Evolutionary conservation across 228 moss, liverwort and hornwort species (phyloP), one percentile per base, ranked within the genome.

Genomic region (Sphagnum fallax): DNA sequence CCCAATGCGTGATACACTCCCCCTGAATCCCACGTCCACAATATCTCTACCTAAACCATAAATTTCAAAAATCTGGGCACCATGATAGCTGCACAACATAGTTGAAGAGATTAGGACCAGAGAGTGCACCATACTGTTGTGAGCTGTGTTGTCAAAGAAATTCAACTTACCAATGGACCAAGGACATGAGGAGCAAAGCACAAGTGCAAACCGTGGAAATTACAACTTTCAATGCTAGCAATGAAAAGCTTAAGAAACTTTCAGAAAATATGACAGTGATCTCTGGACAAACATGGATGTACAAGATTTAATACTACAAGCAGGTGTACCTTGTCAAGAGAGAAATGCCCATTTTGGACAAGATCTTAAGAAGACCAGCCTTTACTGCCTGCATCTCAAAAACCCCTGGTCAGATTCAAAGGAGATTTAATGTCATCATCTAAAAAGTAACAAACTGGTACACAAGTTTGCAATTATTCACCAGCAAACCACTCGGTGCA

Each of bases 291-390:
- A 32, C 32, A 32, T 32, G 32, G 32, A 32, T 32, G 32, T 32
- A 32, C 2, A 1, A 32, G 2, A 32, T 32, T 32, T 32, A 32
- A 32, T 32, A 32, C 32, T 32, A 32, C 32, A 32, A 32, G 32
- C 9, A 55, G 4, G 6, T 18, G 6, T 76, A 93, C 97, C 97
- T 98, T 10, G 93, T 88, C 52, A 98, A 68, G 62, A 98, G 67
- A 48, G 93, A 98, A 50, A 98, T 98, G 61, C 97, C 97, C 97
- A 98, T 98, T 75, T 98, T 98, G 49, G 97, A 98, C 51, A 98
- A 75, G 52, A 98, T 98, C 73, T 98, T 98, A 62, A 93, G 71
- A 5, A 98, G 90, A 52, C 98, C 98, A 52, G 89, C 82, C 70
- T 79, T 94, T 12, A 94, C 84, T 49, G 98, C 97, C 89, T 91